Conservation (phyloP, 2,329 filamentous ascomycete species). For the Fusarium lateritium region DNA sequence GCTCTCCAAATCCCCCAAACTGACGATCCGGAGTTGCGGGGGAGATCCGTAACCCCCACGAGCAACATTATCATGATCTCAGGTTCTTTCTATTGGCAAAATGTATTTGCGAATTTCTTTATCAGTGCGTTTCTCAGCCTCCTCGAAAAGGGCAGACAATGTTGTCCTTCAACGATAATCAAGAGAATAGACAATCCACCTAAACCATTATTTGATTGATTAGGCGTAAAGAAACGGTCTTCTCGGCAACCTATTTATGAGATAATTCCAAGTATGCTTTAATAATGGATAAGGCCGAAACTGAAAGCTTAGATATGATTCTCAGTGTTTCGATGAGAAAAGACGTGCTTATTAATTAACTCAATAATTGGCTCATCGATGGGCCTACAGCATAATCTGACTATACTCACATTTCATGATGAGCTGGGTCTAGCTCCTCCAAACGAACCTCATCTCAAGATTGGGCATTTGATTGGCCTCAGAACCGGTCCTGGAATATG, state of each 20-base stretch:
- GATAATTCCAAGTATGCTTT: conserved; percentile 1
- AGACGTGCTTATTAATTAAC: too few species aligned
- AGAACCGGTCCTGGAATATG: conserved; percentile 21
- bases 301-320: conserved; percentile 12
- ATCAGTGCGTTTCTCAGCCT: too few species aligned
- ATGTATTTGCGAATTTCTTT: too few species aligned
- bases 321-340: neutral
- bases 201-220: too few species aligned
- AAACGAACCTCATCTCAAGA: neutral
- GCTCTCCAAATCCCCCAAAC: neutral
- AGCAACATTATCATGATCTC: neutral
- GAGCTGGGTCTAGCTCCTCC: conserved; percentile 16
- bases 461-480: conserved; percentile 8
- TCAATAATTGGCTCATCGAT: too few species aligned
- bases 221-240: too few species aligned
- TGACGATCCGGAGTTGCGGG: neutral
- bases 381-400: conserved; percentile 26
- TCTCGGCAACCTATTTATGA: too few species aligned
- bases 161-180: too few species aligned
- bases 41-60: conserved; percentile 3
- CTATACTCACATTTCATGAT: conserved; percentile 18
- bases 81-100: too few species aligned
- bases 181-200: too few species aligned
- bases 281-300: conserved; percentile 15
- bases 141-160: too few species aligned